Percentiles rank a stretch among this genome's conserved stretches.
phyloP scores from a whole-genome alignment of 176 grass and related monocot species.

The Oryza officinalis region DNA sequence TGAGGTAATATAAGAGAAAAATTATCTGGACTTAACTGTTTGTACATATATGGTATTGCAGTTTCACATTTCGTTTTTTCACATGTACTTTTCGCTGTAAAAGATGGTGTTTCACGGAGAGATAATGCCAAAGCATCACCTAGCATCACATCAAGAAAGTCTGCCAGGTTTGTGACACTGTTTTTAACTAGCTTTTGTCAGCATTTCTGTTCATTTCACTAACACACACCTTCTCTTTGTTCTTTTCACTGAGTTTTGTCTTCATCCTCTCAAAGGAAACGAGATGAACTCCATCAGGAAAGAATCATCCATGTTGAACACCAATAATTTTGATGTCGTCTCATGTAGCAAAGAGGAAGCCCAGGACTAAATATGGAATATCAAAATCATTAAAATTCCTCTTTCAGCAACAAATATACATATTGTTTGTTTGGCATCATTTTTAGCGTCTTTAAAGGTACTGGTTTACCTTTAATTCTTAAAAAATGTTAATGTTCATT shows the following conservation, averaged over 20 bases:
- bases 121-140: slow-evolving; percentile 54
- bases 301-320: slow-evolving; percentile 43
- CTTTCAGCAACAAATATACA: no score
- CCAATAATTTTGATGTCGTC: slow-evolving; percentile 60
- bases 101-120: slow-evolving; percentile 70
- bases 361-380: no score
- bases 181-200: neutral
- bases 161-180: slow-evolving; percentile 51
- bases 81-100: slow-evolving; percentile 20
- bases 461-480: no score
- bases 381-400: no score
- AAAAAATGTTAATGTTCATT: no score
- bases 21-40: neutral
- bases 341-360: slow-evolving; percentile 39
- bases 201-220: slow-evolving; percentile 10
- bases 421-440: no score
- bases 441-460: no score
- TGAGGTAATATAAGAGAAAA: slow-evolving; percentile 54
- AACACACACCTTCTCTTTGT: neutral
- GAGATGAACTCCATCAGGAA: slow-evolving; percentile 52
- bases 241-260: slow-evolving; percentile 24
- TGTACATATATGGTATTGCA: neutral
- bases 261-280: slow-evolving; percentile 44
- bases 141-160: no score
- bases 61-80: slow-evolving; percentile 7